phyloP scores from a whole-genome alignment of 148 eudicot species.

The Rhododendron griersonianum region DNA sequence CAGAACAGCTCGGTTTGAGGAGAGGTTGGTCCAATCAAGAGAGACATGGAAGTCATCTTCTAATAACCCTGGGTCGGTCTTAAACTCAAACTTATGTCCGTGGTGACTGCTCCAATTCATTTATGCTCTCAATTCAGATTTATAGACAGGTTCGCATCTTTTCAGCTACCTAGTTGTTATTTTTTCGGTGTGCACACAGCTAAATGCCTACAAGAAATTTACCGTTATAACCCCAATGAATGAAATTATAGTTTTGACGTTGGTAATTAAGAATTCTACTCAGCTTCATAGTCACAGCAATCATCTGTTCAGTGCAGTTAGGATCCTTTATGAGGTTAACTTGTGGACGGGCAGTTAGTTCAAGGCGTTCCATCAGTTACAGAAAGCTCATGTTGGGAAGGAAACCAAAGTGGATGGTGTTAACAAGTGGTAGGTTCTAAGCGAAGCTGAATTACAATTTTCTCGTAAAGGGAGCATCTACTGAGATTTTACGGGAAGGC shows the following conservation, averaged over 20 bases:
- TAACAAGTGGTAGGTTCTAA: background rate
- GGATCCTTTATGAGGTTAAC: background rate
- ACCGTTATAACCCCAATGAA: too few relatives aligned
- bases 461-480: background rate
- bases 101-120: background rate
- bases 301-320: background rate
- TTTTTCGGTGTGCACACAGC: too few relatives aligned
- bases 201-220: too few relatives aligned
- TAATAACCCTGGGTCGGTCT: background rate
- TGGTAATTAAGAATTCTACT: background rate
- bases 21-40: background rate
- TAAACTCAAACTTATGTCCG: background rate
- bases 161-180: background rate
- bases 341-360: background rate
- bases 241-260: background rate
- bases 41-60: background rate
- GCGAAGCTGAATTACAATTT: background rate
- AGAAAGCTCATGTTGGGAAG: background rate
- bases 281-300: too few relatives aligned
- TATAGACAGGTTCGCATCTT: background rate
- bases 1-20: background rate
- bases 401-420: background rate
- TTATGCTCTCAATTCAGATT: background rate
- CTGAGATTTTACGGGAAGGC: background rate
- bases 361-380: background rate